Evolutionary conservation across 495 filamentous ascomycete species (phyloP).

Genomic region (Poronia punctata): DNA sequence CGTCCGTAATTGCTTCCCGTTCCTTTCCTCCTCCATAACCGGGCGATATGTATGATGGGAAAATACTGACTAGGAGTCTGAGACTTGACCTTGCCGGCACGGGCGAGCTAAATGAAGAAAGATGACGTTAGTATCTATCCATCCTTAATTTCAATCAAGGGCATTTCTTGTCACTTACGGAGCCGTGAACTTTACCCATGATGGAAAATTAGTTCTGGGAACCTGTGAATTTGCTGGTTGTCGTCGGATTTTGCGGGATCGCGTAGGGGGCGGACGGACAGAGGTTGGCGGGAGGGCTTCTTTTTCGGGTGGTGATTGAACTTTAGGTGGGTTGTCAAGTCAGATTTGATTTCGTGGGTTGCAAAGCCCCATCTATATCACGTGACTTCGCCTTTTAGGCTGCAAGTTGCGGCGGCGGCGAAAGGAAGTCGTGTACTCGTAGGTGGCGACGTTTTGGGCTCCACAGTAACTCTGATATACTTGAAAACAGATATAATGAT

Average conservation of each 20-base stretch:
- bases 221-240: slow-evolving; percentile 7
- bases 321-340: not conserved
- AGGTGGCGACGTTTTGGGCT: no score
- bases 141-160: no score
- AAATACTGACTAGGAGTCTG: slow-evolving; percentile 32
- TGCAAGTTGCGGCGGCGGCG: not conserved
- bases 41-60: not conserved
- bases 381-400: slow-evolving; percentile 5
- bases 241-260: slow-evolving; percentile 14
- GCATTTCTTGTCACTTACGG: slow-evolving; percentile 44
- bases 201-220: slow-evolving; percentile 26
- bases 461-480: no score
- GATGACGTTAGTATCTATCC: no score
- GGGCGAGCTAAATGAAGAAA: no score
- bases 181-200: slow-evolving; percentile 90
- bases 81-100: slow-evolving; percentile 42
- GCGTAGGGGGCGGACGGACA: slow-evolving; percentile 1
- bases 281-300: slow-evolving; percentile 3
- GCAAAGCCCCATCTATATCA: slow-evolving; percentile 5
- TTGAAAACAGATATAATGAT: no score
- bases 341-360: slow-evolving; percentile 8
- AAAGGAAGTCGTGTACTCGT: no score
- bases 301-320: slow-evolving; percentile 1
- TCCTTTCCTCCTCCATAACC: not conserved
- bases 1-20: slow-evolving; percentile 1